Conservation (phyloP, 805 yeast species). For the Cyberlindnera nakhonratchasimensis region DNA sequence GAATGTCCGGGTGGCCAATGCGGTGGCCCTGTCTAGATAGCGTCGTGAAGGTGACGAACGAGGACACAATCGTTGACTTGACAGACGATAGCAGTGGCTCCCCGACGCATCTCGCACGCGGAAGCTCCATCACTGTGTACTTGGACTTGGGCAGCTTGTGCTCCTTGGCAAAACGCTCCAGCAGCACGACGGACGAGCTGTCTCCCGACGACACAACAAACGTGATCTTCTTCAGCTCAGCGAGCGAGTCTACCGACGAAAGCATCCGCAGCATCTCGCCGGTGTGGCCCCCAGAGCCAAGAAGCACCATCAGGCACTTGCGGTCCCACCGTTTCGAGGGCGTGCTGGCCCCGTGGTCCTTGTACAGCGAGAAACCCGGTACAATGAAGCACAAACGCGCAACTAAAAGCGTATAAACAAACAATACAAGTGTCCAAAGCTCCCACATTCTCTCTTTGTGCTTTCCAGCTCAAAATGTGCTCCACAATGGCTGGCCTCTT, state of each 20-base stretch:
- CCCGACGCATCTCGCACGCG: conserved; percentile 61
- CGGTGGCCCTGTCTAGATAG: conserved; percentile 8
- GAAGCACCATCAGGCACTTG: conserved; percentile 33
- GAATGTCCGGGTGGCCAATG: conserved; percentile 35
- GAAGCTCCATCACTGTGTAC: conserved; percentile 32
- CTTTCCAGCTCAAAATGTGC: no score
- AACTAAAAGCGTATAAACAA: conserved; percentile 8
- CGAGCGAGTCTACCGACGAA: conserved; percentile 28
- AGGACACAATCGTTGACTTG: conserved; percentile 35
- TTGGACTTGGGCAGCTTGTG: conserved; percentile 14
- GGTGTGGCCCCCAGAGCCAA: conserved; percentile 97
- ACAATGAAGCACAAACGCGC: conserved; percentile 15
- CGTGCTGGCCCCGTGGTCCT: background rate
- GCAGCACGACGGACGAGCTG: conserved; percentile 40
- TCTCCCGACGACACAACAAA: conserved; percentile 51
- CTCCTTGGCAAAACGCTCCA: conserved; percentile 17
- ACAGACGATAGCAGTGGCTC: conserved; percentile 48
- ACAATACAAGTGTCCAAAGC: conserved; percentile 5
- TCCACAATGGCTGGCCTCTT: background rate
- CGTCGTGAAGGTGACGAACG: conserved; percentile 8
- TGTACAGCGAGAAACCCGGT: conserved; percentile 13
- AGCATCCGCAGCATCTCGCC: conserved; percentile 88
- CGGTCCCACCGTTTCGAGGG: conserved; percentile 1
- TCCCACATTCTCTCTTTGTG: conserved; percentile 11
- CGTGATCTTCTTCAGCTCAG: conserved; percentile 13